Base-by-base conservation (phyloP, 1,284 basidiomycete genomes). In the Coriolopsis trogii region DNA sequence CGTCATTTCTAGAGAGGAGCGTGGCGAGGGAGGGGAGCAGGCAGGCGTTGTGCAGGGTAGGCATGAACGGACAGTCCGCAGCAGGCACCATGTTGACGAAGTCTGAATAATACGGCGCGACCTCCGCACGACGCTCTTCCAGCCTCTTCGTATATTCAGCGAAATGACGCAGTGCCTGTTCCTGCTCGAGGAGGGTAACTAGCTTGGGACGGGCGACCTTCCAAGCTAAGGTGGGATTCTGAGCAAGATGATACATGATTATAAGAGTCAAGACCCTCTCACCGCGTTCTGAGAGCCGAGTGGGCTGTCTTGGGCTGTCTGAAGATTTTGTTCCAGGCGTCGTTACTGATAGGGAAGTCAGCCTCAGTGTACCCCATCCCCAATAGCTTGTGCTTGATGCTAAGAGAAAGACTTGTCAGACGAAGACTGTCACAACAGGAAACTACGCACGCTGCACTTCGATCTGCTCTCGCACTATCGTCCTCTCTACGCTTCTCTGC, bases 21-120 rank as follows among this genome's bases (percentile, higher is more conserved):
- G n/a, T 41, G 4, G 15, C 28, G 4, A 49, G 4, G 16, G 24
- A 33, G 12, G 51, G 51, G 8, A 49, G 28, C 21, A 1, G 6
- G 29, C 45, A 34, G 3, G 41, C 46, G 25, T 53, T 46, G 29
- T 29, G 5, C 12, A 42, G 41, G 40, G 48, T 53, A 23, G 51
- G 51, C 23, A 47, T 34, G 23, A 26, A 52, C 0, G 16, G 2
- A 1, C 41, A 20, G 15, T 42, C 36, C 2, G 4, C 13, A 8
- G 41, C 36, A 6, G 40, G 26, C 10, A 30, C 12, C 6, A 10
- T 6, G 18, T 28, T 18, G 5, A 47, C 25, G 45, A 52, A 48
- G 7, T 9, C 18, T 6, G 38, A 10, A 36, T 48, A 40, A 24
- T 40, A 26, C 26, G 30, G 33, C 12, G n/a, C 18, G 34, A 44